Evolutionary conservation across 768 basidiomycete species (phyloP), one percentile per base, ranked within the genome.

Genomic region (Fibroporia radiculosa): DNA sequence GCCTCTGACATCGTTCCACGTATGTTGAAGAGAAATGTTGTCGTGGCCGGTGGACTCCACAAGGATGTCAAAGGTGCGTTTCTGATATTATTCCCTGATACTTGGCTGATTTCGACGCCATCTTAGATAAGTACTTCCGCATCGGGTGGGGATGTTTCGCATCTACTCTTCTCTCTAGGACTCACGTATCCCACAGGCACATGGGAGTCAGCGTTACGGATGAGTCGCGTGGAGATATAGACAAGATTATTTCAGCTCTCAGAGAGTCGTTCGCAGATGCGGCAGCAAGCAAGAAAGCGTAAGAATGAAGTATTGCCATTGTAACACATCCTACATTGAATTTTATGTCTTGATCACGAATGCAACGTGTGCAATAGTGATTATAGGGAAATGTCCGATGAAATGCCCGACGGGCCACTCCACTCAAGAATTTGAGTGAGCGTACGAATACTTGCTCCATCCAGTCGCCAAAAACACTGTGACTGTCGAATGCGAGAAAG

Each of bases 201-300:
- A 95, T 97, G 92, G 93, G 93, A 40, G 61, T 83, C 45, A 81
- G 84, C n/a, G 93, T 77, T 18, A 80, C 85, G 6, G 78, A 92
- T 47, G 42, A 66, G 19, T 54, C 72, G 45, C 72, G 92, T 42
- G 82, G 77, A 0, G 93, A 97, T 59, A 60, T 95, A 11, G 81
- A 89, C 53, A 80, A 66, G 57, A 67, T 96, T 45, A 69, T 90
- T 35, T 63, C 67, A 12, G 79, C 78, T 4, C 61, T 96, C 60
- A 73, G 72, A 56, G 80, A 80, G 45, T 66, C 74, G 3, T 56
- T 89, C 41, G 45, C 62, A 13, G 75, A 72, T 42, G 62, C 61
- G 31, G 48, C 50, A 22, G 57, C 57, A 28, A 57, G 56, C 54
- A 60, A 59, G 54, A 47, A 56, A 28, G 42, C 42, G 42, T 44